These are phyloP conservation scores for Globisporangium parvum DNA, from an alignment of 352 stramenopile genomes.

Conservation along the genomic window DNA sequence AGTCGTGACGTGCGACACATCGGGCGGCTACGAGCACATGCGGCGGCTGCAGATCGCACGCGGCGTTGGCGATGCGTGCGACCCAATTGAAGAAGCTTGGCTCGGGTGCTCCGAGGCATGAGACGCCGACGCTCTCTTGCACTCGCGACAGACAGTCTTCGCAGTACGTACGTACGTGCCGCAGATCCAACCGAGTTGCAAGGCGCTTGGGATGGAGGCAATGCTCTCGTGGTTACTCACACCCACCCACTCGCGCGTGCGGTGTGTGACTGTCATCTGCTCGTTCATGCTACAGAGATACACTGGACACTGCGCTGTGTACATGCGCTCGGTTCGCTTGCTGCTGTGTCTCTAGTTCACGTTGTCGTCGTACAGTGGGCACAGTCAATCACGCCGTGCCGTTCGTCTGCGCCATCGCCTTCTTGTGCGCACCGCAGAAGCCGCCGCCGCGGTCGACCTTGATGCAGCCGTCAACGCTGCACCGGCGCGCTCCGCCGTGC, in stretches of 20 bases:
- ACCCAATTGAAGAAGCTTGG: slow-evolving; percentile 10
- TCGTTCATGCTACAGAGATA: too few relatives aligned
- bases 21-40: slow-evolving; percentile 18
- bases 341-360: too few relatives aligned
- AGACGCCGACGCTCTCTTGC: not conserved
- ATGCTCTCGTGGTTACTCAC: too few relatives aligned
- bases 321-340: too few relatives aligned
- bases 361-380: too few relatives aligned
- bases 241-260: too few relatives aligned
- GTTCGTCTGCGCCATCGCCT: not conserved
- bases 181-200: not conserved
- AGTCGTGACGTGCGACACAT: slow-evolving; percentile 24
- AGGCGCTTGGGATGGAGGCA: too few relatives aligned
- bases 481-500: slow-evolving; percentile 33
- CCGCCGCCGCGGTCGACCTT: slow-evolving; percentile 47
- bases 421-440: slow-evolving; percentile 39
- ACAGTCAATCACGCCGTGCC: too few relatives aligned
- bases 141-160: not conserved
- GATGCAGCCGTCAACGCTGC: slow-evolving; percentile 26
- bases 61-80: slow-evolving; percentile 7
- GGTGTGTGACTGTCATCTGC: too few relatives aligned
- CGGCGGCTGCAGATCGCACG: slow-evolving; percentile 20
- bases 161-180: not conserved
- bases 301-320: too few relatives aligned
- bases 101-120: slow-evolving; percentile 3